phyloP scores from a whole-genome alignment of 257 asterid genomes.

The Perilla frutescens region DNA sequence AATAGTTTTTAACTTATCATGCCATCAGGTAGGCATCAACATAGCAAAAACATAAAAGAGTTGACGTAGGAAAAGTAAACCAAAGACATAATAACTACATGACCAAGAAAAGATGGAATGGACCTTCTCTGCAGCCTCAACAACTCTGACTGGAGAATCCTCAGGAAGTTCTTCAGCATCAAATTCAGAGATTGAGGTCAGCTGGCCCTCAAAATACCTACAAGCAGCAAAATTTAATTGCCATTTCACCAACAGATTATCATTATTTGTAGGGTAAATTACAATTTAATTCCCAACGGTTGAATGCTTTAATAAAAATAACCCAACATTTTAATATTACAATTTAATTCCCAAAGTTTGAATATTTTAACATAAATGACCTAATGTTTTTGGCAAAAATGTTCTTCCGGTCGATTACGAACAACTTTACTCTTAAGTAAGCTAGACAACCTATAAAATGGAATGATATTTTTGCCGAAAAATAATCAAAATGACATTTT shows the following conservation, averaged over 20 bases:
- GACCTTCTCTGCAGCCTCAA: slow-evolving; percentile 94
- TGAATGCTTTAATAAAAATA: too few species aligned
- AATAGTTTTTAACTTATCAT: slow-evolving; percentile 16
- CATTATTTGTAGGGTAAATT: too few species aligned
- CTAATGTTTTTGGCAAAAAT: too few species aligned
- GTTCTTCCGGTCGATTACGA: too few species aligned
- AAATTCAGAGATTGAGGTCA: slow-evolving; percentile 68
- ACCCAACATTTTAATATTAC: too few species aligned
- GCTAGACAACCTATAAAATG: too few species aligned
- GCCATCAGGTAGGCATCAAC: slow-evolving; percentile 18
- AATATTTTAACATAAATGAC: too few species aligned
- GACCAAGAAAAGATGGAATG: slow-evolving; percentile 13
- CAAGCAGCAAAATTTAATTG: slow-evolving; percentile 27
- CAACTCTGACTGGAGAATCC: slow-evolving; percentile 53
- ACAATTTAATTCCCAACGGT: too few species aligned
- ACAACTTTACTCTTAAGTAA: too few species aligned
- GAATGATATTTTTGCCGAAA: too few species aligned
- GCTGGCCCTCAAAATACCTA: slow-evolving; percentile 94
- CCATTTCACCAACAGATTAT: slow-evolving; percentile 14
- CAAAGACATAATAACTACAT: slow-evolving; percentile 4
- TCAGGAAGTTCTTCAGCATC: slow-evolving; percentile 63
- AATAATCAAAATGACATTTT: too few species aligned
- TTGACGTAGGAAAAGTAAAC: not conserved
- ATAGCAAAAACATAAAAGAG: not conserved
- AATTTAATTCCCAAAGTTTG: too few species aligned